Evolutionary conservation across 2,329 filamentous ascomycete species (phyloP), one percentile per base, ranked within the genome.

Genomic region (Leptographium galeiforme): DNA sequence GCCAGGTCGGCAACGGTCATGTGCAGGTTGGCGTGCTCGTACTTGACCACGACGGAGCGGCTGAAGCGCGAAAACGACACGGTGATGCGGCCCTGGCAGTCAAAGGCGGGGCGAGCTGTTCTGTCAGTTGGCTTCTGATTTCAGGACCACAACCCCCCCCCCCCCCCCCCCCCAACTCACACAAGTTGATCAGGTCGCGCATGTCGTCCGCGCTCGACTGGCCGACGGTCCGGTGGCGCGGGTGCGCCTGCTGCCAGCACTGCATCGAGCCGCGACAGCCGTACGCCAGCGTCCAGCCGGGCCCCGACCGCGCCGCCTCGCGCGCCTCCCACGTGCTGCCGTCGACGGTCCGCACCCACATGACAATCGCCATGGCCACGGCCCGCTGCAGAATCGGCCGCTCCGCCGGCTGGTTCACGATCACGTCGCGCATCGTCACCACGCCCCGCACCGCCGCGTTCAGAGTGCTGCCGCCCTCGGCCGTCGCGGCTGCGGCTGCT

Each of bases 1-100:
- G 71, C 67, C 30, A 79, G 63, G 48, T 81, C 65, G 1, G 65
- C 70, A 6, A 82, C 76, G 0, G 76, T 77, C 60, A 69, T 74
- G 61, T 82, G 78, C n/a, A 81, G 60, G 4, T 72, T 74, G 0
- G 73, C 77, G 58, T 82, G 78, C 36, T 75, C 71, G 59, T 81
- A 80, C 54, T 74, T 75, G 52, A 81, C 66, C 12, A 71, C 68
- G 41, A 81, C 72, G 10, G 67, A 64, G 36, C 72, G 71, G 34
- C 66, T 70, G 30, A 67, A 68, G 53, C 71, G 72, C 8, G 71
- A 69, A 57, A 82, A 81, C 1, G 68, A 62, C 45, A 82, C 68
- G 2, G 64, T 68, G 18, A 81, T 62, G 0, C 68, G 67, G 18
- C 78, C 78, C 40, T 74, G 70, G 55, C 78, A 82, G 59, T 82